These are phyloP conservation scores for Pseudocercospora macadamiae DNA, from an alignment of 2,329 filamentous ascomycete genomes.

Conservation along the genomic window DNA sequence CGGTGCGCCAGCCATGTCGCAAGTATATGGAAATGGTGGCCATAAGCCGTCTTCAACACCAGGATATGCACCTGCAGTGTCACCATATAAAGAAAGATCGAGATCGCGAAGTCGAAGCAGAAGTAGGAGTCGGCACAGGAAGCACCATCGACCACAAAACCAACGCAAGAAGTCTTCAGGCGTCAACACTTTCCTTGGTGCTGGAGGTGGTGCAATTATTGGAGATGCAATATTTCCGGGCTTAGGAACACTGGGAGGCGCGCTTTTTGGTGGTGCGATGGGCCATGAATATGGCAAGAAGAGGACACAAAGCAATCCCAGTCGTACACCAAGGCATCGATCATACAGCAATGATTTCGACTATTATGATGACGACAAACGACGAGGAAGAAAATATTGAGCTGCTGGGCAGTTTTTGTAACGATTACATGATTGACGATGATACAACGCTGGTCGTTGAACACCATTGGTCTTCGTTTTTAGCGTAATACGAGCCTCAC, in stretches of 20 bases:
- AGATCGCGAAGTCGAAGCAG: conserved; percentile 21
- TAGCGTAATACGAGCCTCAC: neutral
- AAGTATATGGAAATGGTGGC: conserved; percentile 19
- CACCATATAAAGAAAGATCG: conserved; percentile 20
- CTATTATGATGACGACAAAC: conserved; percentile 25
- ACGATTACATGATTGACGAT: conserved; percentile 5
- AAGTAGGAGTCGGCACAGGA: conserved; percentile 22
- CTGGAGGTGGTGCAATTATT: conserved; percentile 48
- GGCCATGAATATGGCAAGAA: conserved; percentile 46
- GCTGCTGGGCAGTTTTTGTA: neutral
- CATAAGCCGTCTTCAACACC: conserved; percentile 20
- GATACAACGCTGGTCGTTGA: conserved; percentile 20
- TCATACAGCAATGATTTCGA: conserved; percentile 24
- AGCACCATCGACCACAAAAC: conserved; percentile 23
- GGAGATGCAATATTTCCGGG: conserved; percentile 51
- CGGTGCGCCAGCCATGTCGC: conserved; percentile 18
- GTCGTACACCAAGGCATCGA: conserved; percentile 13
- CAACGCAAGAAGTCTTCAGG: conserved; percentile 29
- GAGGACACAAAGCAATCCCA: conserved; percentile 28
- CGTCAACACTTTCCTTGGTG: conserved; percentile 47
- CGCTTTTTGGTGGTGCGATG: conserved; percentile 47
- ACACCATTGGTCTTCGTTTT: neutral
- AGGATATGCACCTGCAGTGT: conserved; percentile 21
- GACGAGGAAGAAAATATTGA: conserved; percentile 28
- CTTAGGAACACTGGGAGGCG: conserved; percentile 43